phyloP scores from a whole-genome alignment of 345 rosid genomes.

The Physaria fendleri region DNA sequence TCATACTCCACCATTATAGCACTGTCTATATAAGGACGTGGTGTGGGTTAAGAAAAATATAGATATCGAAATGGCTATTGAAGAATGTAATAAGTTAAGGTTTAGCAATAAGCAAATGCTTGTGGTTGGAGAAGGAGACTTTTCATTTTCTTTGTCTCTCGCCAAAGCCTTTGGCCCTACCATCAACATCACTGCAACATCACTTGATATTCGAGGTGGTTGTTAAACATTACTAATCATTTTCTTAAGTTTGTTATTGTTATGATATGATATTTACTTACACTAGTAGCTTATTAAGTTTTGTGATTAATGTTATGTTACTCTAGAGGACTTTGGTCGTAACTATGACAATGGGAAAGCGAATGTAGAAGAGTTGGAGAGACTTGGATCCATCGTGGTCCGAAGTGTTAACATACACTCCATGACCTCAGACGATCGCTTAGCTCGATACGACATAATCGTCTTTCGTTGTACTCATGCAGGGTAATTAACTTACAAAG shows the following conservation, averaged over 20 bases:
- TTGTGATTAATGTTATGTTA: background rate
- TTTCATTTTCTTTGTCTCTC: background rate
- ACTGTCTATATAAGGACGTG: background rate
- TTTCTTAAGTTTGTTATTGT: background rate
- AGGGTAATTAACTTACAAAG: no score
- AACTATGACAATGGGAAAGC: background rate
- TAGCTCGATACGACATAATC: background rate
- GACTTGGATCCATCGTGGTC: background rate
- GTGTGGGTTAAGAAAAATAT: background rate
- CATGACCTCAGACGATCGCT: background rate
- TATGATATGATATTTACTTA: no score
- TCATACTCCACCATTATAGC: no score
- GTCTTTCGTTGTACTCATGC: background rate
- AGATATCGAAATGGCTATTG: background rate
- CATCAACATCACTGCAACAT: background rate
- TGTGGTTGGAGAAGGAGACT: background rate
- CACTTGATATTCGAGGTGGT: background rate
- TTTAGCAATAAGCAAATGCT: background rate
- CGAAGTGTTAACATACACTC: background rate
- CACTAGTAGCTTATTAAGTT: background rate
- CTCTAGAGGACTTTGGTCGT: background rate
- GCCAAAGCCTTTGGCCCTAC: background rate
- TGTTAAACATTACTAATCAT: background rate
- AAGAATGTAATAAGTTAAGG: background rate
- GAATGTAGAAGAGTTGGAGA: background rate